Base-by-base conservation (phyloP, 345 rosid species). In the Gossypioides kirkii region DNA sequence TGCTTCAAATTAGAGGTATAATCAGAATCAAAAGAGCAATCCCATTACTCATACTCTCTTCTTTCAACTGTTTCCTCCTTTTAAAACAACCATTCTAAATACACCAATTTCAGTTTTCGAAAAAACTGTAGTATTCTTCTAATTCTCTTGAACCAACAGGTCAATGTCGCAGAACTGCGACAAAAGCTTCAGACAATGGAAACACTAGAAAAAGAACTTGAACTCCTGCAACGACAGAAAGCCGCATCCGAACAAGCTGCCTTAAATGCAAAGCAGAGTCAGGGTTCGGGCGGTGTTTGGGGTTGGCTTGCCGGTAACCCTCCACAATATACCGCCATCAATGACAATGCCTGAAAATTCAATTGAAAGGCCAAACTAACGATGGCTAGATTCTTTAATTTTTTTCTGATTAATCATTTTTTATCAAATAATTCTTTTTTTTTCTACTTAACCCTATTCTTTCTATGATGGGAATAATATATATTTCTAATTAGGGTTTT, bases 211-310 rank as follows among this genome's bases (percentile, higher is more conserved):
- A 96, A 91, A 82, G 99, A 93, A 77, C 92, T 93, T 0, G 98
- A 93, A 74, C 95, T 93, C 61, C 87, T 96, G 20, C 96, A 84
- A 80, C 89, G 97, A 46, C 99, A 93, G 77, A 91, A 90, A 82
- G 99, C 99, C 11, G 97, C 93, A 18, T 93, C 99, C 1, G 99
- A 91, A 83, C 88, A 96, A 83, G 99, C 95, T 4, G 93, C 90
- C 63, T 76, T 87, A 42, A 84, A 78, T 22, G 90, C 97, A 65
- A 90, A 82, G 80, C 86, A 80, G 76, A 82, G 85, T 79, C 97
- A 96, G 79, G 79, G 90, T 74, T 90, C 99, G 0, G 87, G 97
- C 50, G 93, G 99, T 6, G 90, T 96, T 63, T 96, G 99, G 99
- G 91, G 95, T 53, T 96, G 99, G 99, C 90, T 96, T 43, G 96